These are phyloP conservation scores for Hyphodiscus hymeniophilus DNA, from an alignment of 495 filamentous ascomycete species.

Conservation along the genomic window DNA sequence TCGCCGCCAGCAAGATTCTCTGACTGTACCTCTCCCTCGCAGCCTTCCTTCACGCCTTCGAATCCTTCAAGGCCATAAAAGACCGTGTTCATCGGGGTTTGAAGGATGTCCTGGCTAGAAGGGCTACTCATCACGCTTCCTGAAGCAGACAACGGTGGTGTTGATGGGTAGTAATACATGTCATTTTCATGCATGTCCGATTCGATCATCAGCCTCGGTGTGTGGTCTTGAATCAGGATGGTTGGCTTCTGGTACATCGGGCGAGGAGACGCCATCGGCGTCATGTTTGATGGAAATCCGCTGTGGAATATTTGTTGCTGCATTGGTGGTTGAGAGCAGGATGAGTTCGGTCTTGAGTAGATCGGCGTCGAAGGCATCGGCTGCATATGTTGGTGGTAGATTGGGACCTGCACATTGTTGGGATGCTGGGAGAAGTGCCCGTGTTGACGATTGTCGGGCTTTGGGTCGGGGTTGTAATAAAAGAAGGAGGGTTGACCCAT, in stretches of 20 bases:
- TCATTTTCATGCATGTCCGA: slow-evolving; percentile 62
- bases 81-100: slow-evolving; percentile 73
- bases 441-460: slow-evolving; percentile 67
- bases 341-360: slow-evolving; percentile 67
- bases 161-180: slow-evolving; percentile 71
- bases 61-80: slow-evolving; percentile 68
- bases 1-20: slow-evolving; percentile 71
- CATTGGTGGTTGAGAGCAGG: slow-evolving; percentile 49
- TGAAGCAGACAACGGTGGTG: slow-evolving; percentile 79
- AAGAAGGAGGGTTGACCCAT: slow-evolving; percentile 79
- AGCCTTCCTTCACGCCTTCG: slow-evolving; percentile 74
- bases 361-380: slow-evolving; percentile 56
- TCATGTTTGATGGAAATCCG: slow-evolving; percentile 50
- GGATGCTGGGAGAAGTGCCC: slow-evolving; percentile 78
- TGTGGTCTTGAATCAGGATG: slow-evolving; percentile 63
- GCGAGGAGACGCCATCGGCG: slow-evolving; percentile 71
- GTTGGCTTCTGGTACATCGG: slow-evolving; percentile 66
- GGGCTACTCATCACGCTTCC: slow-evolving; percentile 84
- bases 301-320: slow-evolving; percentile 53
- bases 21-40: slow-evolving; percentile 64
- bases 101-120: slow-evolving; percentile 66
- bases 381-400: slow-evolving; percentile 29
- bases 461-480: slow-evolving; percentile 81
- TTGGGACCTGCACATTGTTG: slow-evolving; percentile 34
- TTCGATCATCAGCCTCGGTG: slow-evolving; percentile 68